A percentile compares a stretch with the other conserved stretches of the same genome.
Conservation (phyloP, 2,329 filamentous ascomycete genomes). For the Leptographium galeiforme region DNA sequence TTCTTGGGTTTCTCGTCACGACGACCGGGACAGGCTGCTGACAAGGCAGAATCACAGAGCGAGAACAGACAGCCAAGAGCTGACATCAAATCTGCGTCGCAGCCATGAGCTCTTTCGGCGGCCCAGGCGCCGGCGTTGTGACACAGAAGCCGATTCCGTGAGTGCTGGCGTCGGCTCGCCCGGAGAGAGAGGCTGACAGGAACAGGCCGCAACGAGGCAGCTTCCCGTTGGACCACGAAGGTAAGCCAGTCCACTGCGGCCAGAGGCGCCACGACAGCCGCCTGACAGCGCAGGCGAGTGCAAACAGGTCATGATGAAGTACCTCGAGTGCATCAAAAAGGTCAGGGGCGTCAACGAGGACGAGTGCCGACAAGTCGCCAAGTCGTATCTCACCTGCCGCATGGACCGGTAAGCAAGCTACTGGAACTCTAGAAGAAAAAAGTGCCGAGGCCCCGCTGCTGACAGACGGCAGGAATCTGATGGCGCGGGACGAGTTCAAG, state of each 20-base stretch:
- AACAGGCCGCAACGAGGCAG: slow-evolving; percentile 78
- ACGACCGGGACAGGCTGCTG: too few relatives aligned
- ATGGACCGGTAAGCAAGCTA: slow-evolving; percentile 68
- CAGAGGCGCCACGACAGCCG: background rate
- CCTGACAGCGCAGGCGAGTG: slow-evolving; percentile 61
- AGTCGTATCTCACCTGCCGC: slow-evolving; percentile 76
- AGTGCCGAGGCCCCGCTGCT: background rate
- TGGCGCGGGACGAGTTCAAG: slow-evolving; percentile 90
- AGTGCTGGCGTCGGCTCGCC: slow-evolving; percentile 6
- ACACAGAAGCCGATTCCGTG: slow-evolving; percentile 20
- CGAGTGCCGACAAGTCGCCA: slow-evolving; percentile 73
- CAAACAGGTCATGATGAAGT: slow-evolving; percentile 73
- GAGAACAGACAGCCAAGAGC: background rate
- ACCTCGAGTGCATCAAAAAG: slow-evolving; percentile 77
- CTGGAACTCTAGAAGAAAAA: background rate
- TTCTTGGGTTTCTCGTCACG: too few relatives aligned
- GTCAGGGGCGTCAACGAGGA: slow-evolving; percentile 74
- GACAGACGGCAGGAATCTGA: slow-evolving; percentile 59
- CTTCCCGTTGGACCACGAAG: slow-evolving; percentile 93
- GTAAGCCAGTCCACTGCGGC: slow-evolving; percentile 17
- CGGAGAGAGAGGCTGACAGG: background rate
- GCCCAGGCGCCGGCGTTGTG: slow-evolving; percentile 14
- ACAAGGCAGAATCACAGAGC: background rate
- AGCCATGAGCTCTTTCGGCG: slow-evolving; percentile 15
- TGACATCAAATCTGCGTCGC: too few relatives aligned